These are phyloP conservation scores for Candida maris DNA, from an alignment of 805 yeast genomes.

Conservation along the genomic window DNA sequence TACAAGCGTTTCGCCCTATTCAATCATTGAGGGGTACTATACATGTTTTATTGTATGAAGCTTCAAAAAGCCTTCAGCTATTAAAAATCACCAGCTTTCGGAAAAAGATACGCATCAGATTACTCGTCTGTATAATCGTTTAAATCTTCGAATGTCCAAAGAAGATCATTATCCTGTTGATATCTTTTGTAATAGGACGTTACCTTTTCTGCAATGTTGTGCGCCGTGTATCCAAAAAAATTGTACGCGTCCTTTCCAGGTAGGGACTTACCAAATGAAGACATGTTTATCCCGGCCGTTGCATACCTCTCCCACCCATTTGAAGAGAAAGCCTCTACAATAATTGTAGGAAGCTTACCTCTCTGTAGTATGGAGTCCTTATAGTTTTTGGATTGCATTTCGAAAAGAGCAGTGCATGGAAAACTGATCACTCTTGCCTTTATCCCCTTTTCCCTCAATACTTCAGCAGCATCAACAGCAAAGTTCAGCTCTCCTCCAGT, in stretches of 20 bases:
- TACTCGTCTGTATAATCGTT: no score
- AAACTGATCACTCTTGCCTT: constrained; percentile 82
- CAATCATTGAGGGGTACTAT: no score
- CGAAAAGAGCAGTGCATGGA: constrained; percentile 90
- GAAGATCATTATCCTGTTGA: constrained; percentile 12
- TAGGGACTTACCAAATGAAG: constrained; percentile 96
- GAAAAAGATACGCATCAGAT: no score
- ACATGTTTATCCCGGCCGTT: constrained; percentile 93
- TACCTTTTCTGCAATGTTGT: constrained; percentile 65
- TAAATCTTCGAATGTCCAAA: constrained; percentile 31
- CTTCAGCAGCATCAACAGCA: constrained; percentile 76
- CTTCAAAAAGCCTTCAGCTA: no score
- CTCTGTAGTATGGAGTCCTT: constrained; percentile 75
- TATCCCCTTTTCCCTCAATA: constrained; percentile 58
- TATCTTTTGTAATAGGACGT: constrained; percentile 20
- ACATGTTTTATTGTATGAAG: no score
- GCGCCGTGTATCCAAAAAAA: constrained; percentile 83
- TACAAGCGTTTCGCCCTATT: no score
- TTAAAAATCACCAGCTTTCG: no score
- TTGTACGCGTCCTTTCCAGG: constrained; percentile 79
- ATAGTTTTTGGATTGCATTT: constrained; percentile 79
- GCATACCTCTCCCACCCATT: constrained; percentile 93
- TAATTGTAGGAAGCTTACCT: constrained; percentile 86
- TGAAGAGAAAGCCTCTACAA: constrained; percentile 89
- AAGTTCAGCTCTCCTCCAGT: constrained; percentile 94